A percentile compares a stretch with the other conserved stretches of the same genome.
Conservation (phyloP, 1,284 basidiomycete species). For the Apiotrichum akiyoshidainum region DNA sequence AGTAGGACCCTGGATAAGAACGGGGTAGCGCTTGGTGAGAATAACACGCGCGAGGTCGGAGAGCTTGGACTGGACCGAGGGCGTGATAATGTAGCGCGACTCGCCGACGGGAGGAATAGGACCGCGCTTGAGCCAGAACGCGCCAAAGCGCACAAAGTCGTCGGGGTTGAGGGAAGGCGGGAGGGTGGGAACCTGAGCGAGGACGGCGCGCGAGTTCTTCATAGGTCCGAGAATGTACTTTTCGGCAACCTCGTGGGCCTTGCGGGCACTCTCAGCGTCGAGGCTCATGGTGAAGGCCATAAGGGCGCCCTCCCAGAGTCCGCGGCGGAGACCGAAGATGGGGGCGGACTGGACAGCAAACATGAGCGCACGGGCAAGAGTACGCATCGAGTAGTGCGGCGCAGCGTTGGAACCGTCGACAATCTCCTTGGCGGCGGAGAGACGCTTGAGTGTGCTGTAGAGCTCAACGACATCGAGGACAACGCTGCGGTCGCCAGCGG, state of each 20-base stretch:
- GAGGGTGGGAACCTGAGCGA: conserved; percentile 64
- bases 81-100: conserved; percentile 84
- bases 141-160: conserved; percentile 77
- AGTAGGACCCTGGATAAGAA: conserved; percentile 96
- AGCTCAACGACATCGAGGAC: conserved; percentile 91
- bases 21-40: conserved; percentile 82
- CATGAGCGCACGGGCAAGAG: conserved; percentile 83
- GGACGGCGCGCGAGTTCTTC: conserved; percentile 72
- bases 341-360: conserved; percentile 82
- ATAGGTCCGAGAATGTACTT: conserved; percentile 78
- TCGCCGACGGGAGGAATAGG: conserved; percentile 58
- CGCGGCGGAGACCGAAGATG: conserved; percentile 75
- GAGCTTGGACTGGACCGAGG: conserved; percentile 93
- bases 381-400: conserved; percentile 98
- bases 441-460: conserved; percentile 76
- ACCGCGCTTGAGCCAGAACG: conserved; percentile 85
- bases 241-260: conserved; percentile 69
- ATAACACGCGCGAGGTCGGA: conserved; percentile 89
- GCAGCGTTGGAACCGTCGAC: conserved; percentile 91
- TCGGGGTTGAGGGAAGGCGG: conserved; percentile 58
- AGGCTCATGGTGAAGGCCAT: conserved; percentile 98
- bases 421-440: conserved; percentile 74
- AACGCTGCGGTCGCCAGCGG: conserved; percentile 80
- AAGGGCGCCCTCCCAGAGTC: conserved; percentile 91
- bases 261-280: conserved; percentile 67